phyloP scores from a whole-genome alignment of 805 yeast genomes.

The Lipomyces kockii region DNA sequence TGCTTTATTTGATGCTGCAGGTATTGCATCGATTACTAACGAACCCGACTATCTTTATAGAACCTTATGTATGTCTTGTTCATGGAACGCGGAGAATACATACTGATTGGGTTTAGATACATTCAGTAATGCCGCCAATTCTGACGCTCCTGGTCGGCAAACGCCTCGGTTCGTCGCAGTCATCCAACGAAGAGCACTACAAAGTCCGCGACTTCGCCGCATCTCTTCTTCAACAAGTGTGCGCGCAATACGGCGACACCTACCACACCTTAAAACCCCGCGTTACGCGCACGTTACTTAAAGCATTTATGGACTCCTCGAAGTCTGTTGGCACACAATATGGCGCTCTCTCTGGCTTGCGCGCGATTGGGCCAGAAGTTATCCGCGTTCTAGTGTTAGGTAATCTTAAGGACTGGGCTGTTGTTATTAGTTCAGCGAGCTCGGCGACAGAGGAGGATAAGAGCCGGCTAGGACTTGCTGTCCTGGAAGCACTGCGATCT shows the following conservation, averaged over 20 bases:
- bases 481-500: slow-evolving; percentile 60
- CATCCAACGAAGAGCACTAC: slow-evolving; percentile 45
- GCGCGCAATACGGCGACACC: slow-evolving; percentile 76
- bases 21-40: slow-evolving; percentile 82
- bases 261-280: slow-evolving; percentile 90
- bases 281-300: slow-evolving; percentile 86
- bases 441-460: slow-evolving; percentile 53
- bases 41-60: slow-evolving; percentile 83
- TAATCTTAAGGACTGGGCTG: slow-evolving; percentile 77
- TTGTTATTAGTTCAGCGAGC: slow-evolving; percentile 39
- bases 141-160: slow-evolving; percentile 87
- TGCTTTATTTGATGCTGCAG: slow-evolving; percentile 83
- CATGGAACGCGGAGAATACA: not conserved
- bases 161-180: slow-evolving; percentile 66
- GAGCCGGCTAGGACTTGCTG: slow-evolving; percentile 53
- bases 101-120: slow-evolving; percentile 59
- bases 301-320: slow-evolving; percentile 85
- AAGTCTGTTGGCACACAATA: slow-evolving; percentile 88
- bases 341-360: slow-evolving; percentile 86
- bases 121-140: slow-evolving; percentile 95
- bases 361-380: slow-evolving; percentile 84
- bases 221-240: slow-evolving; percentile 75
- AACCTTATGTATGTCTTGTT: slow-evolving; percentile 56
- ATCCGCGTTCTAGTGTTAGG: slow-evolving; percentile 82
- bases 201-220: slow-evolving; percentile 90